Percentiles rank a stretch among this genome's conserved stretches.
These are phyloP conservation scores for Phytophthora sojae DNA, from an alignment of 352 stramenopile species.

Conservation along the genomic window DNA sequence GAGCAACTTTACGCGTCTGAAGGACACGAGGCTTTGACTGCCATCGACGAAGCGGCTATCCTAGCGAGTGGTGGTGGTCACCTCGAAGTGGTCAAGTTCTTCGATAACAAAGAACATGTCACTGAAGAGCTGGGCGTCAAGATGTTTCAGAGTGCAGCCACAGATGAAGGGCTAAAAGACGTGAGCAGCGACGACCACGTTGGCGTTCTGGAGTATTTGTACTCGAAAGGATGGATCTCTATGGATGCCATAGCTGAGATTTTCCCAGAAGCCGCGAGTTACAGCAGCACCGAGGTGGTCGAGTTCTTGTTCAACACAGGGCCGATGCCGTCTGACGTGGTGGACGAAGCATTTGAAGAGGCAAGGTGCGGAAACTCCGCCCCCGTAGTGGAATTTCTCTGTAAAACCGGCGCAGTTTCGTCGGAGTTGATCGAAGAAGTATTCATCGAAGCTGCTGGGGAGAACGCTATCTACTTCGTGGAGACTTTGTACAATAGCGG, in stretches of 20 bases:
- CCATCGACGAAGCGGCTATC: not conserved
- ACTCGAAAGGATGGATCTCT: not conserved
- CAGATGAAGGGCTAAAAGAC: not conserved
- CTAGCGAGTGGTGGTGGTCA: not conserved
- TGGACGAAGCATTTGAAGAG: not conserved
- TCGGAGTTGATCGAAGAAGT: not conserved
- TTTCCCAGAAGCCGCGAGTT: not conserved
- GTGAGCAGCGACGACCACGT: conserved; percentile 2
- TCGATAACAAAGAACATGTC: not conserved
- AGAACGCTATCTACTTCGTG: not conserved
- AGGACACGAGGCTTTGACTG: not conserved
- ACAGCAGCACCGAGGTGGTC: not conserved
- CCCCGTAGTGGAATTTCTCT: not conserved
- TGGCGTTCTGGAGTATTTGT: conserved; percentile 2
- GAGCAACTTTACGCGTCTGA: not conserved
- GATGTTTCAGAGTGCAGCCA: not conserved
- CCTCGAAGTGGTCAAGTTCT: conserved; percentile 2
- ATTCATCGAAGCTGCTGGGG: not conserved
- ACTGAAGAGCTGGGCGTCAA: not conserved
- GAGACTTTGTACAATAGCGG: conserved; percentile 1
- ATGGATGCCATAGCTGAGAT: not conserved
- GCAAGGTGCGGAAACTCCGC: not conserved
- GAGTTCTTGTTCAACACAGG: conserved; percentile 1
- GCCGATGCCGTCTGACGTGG: conserved; percentile 1
- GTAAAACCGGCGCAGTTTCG: not conserved